Evolutionary conservation across 129 eudicot genomes (phyloP).

Genomic region (Tanacetum coccineum): DNA sequence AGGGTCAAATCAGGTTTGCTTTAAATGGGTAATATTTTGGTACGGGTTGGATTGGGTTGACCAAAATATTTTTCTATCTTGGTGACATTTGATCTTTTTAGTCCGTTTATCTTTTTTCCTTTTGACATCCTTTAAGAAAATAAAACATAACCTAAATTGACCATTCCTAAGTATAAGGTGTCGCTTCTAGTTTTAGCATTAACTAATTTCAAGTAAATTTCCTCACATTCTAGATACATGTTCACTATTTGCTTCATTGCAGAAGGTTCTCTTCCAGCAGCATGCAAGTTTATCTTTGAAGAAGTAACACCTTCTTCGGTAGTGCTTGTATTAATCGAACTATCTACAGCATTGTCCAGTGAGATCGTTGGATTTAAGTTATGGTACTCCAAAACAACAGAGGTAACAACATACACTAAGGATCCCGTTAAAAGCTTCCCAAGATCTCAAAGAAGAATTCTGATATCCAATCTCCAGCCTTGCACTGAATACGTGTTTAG

Average conservation of each 20-base stretch:
- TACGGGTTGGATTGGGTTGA: background rate
- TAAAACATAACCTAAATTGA: background rate
- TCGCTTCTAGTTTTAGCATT: background rate
- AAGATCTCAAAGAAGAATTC: slow-evolving; percentile 66
- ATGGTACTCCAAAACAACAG: slow-evolving; percentile 70
- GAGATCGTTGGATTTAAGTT: slow-evolving; percentile 74
- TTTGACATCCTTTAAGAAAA: background rate
- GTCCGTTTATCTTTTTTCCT: too few species aligned
- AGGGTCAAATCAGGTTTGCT: too few species aligned
- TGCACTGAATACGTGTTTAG: slow-evolving; percentile 97
- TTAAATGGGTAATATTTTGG: background rate
- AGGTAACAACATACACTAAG: slow-evolving; percentile 49
- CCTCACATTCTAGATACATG: background rate
- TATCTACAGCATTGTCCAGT: slow-evolving; percentile 41
- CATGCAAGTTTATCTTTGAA: too few species aligned
- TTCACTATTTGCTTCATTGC: slow-evolving; percentile 22
- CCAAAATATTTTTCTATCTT: background rate
- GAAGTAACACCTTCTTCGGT: too few species aligned
- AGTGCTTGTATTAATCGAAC: slow-evolving; percentile 74
- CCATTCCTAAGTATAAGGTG: too few species aligned
- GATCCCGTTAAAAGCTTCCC: slow-evolving; percentile 66
- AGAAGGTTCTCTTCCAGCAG: too few species aligned
- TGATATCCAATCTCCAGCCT: slow-evolving; percentile 71
- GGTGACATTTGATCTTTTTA: background rate
- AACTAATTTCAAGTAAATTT: too few species aligned